phyloP scores from a whole-genome alignment of 495 filamentous ascomycete species.

The Hyaloscypha bicolor region DNA sequence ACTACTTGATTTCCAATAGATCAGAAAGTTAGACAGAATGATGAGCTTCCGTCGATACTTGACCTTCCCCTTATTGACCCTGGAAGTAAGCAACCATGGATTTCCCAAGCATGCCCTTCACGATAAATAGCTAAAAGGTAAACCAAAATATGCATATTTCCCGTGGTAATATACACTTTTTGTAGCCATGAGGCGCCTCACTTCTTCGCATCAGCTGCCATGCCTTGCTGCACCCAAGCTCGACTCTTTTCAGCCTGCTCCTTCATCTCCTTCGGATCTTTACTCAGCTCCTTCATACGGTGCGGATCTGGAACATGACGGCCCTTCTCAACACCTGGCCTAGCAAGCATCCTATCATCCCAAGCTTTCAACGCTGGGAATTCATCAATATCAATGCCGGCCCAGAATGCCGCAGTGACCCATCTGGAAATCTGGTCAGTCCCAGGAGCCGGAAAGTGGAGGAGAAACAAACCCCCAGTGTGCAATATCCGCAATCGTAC shows the following conservation, averaged over 20 bases:
- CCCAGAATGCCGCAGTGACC: slow-evolving; percentile 52
- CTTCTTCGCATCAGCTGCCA: slow-evolving; percentile 56
- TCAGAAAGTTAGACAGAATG: no score
- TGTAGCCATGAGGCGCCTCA: slow-evolving; percentile 1
- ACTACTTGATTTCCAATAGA: no score
- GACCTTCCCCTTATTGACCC: background rate
- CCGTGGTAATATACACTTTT: no score
- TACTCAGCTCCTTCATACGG: slow-evolving; percentile 55
- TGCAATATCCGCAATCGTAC: slow-evolving; percentile 84
- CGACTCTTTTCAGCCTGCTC: slow-evolving; percentile 48
- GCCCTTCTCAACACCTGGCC: slow-evolving; percentile 76
- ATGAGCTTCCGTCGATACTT: background rate
- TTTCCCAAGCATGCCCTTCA: no score
- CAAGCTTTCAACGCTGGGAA: slow-evolving; percentile 74
- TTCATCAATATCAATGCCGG: slow-evolving; percentile 74
- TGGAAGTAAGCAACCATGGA: no score
- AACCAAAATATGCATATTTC: no score
- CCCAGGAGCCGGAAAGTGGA: background rate
- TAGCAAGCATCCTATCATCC: slow-evolving; percentile 60
- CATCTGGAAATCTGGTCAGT: slow-evolving; percentile 22
- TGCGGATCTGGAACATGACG: slow-evolving; percentile 72
- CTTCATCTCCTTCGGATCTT: slow-evolving; percentile 51
- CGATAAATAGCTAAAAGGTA: no score
- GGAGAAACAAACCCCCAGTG: slow-evolving; percentile 71
- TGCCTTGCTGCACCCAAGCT: slow-evolving; percentile 65